These are phyloP conservation scores for Hymenoscyphus occultus DNA, from an alignment of 2,329 filamentous ascomycete species.

Conservation along the genomic window DNA sequence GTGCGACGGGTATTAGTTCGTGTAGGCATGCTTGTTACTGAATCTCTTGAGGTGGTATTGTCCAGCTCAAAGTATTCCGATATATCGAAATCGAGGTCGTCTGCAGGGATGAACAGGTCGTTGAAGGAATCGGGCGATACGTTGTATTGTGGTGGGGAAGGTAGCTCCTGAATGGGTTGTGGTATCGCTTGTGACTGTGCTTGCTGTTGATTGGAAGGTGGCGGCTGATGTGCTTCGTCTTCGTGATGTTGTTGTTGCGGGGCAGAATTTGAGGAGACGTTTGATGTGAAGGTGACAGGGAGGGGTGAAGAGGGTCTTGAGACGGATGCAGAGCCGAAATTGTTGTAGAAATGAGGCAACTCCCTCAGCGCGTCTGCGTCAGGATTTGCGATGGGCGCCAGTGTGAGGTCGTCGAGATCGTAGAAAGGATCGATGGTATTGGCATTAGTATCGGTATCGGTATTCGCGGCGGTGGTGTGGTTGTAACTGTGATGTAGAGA, in stretches of 20 bases:
- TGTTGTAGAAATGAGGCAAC: slow-evolving; percentile 15
- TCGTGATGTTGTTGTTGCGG: not conserved
- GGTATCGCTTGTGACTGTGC: slow-evolving; percentile 8
- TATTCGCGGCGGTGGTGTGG: not conserved
- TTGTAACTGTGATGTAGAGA: not conserved
- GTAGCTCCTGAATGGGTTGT: not conserved
- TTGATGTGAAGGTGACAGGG: slow-evolving; percentile 2
- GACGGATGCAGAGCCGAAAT: slow-evolving; percentile 12
- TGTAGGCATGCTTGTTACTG: slow-evolving; percentile 7
- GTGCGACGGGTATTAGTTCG: slow-evolving; percentile 17
- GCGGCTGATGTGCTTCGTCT: slow-evolving; percentile 10
- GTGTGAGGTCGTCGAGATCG: not conserved
- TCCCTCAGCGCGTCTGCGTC: not conserved
- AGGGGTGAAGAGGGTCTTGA: slow-evolving; percentile 14
- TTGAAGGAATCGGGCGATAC: slow-evolving; percentile 27
- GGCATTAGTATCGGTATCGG: not conserved
- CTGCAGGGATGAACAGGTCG: slow-evolving; percentile 3
- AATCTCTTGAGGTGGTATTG: not conserved
- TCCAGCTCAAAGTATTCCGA: not conserved
- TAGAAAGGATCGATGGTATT: not conserved
- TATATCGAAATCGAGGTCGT: slow-evolving; percentile 14
- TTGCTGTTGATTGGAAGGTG: slow-evolving; percentile 27
- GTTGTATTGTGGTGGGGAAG: slow-evolving; percentile 13
- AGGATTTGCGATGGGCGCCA: not conserved
- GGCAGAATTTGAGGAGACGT: slow-evolving; percentile 2